Conservation (phyloP, 352 stramenopile genomes). For the Globisporangium cystogenes region DNA sequence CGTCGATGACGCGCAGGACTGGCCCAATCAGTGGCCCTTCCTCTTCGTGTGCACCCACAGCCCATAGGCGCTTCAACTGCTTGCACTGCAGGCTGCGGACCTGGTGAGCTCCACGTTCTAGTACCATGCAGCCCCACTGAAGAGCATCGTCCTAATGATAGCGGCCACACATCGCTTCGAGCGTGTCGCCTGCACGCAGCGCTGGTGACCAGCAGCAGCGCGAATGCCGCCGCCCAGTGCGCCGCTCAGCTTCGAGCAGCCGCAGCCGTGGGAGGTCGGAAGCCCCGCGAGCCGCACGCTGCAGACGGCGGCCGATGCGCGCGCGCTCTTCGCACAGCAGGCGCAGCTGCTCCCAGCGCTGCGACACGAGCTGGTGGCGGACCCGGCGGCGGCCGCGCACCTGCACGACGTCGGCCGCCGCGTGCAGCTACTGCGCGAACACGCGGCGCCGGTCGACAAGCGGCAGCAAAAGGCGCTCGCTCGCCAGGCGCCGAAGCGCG, state of each 20-base stretch:
- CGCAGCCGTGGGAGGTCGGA: conserved; percentile 47
- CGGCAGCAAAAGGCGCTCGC: conserved; percentile 15
- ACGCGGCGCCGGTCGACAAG: conserved; percentile 29
- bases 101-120: too few relatives aligned
- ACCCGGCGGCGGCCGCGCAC: conserved; percentile 32
- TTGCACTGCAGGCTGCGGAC: too few relatives aligned
- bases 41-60: too few relatives aligned
- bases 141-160: too few relatives aligned
- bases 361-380: conserved; percentile 33
- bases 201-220: too few relatives aligned
- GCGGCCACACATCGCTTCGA: too few relatives aligned
- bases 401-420: conserved; percentile 57
- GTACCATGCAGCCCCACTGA: too few relatives aligned
- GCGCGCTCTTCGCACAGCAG: conserved; percentile 47
- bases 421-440: conserved; percentile 47
- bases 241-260: conserved; percentile 34
- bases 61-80: too few relatives aligned
- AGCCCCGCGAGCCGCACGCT: conserved; percentile 36
- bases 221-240: background rate
- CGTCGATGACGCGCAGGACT: too few relatives aligned
- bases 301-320: conserved; percentile 46
- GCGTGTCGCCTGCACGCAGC: too few relatives aligned
- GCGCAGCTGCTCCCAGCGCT: conserved; percentile 47
- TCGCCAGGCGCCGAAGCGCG: conserved; percentile 27
- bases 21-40: background rate